These are phyloP conservation scores for Rhizopogon salebrosus DNA, from an alignment of 768 basidiomycete species.

Conservation along the genomic window DNA sequence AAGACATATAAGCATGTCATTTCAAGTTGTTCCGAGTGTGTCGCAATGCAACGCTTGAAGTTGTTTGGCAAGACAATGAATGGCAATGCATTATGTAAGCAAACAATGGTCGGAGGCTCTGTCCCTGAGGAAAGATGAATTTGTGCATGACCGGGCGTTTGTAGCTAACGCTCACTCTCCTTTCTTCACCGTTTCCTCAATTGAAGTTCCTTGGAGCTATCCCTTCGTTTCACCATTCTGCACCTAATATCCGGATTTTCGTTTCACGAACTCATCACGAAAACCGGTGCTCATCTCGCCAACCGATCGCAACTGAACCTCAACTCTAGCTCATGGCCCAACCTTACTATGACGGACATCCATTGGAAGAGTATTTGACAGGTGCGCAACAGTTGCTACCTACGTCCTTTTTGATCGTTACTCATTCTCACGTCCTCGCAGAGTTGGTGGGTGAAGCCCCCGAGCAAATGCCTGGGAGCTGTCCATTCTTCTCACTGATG, in stretches of 20 bases:
- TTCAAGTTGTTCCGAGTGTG: too few relatives aligned
- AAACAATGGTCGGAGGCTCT: neutral
- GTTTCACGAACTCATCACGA: conserved; percentile 18
- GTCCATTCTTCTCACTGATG: conserved; percentile 27
- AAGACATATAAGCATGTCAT: neutral
- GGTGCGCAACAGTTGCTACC: conserved; percentile 34
- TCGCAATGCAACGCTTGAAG: too few relatives aligned
- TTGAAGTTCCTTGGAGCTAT: neutral
- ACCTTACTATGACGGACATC: conserved; percentile 73
- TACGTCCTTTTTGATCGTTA: neutral
- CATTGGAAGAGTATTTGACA: conserved; percentile 67
- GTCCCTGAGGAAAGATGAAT: neutral
- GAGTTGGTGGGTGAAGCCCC: conserved; percentile 52
- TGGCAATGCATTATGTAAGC: neutral
- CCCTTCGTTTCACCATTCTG: conserved; percentile 16
- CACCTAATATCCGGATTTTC: conserved; percentile 18
- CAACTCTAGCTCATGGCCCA: conserved; percentile 53
- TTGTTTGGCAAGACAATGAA: too few relatives aligned
- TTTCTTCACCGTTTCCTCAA: neutral
- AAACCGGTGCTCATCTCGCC: conserved; percentile 11
- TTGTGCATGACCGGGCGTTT: neutral
- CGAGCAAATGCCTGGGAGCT: conserved; percentile 54
- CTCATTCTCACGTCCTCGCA: conserved; percentile 21
- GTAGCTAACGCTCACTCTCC: neutral
- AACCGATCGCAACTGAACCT: neutral